Evolutionary conservation across 176 grass and related monocot species (phyloP).

Genomic region (Avena eriantha): DNA sequence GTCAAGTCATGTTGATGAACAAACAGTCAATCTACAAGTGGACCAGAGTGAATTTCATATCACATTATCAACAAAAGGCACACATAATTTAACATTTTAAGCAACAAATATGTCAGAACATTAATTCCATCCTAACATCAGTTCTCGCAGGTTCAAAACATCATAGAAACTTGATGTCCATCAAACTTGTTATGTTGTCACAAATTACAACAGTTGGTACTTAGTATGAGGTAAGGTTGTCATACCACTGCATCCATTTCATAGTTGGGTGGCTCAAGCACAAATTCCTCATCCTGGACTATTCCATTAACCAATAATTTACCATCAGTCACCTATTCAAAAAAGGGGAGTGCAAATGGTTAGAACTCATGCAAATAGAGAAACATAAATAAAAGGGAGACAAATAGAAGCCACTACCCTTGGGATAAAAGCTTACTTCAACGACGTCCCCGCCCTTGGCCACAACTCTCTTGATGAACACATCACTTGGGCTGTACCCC

Average conservation of each 20-base stretch:
- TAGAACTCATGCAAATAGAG: conserved; percentile 22
- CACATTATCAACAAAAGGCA: neutral
- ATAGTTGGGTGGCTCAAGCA: conserved; percentile 84
- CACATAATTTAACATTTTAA: neutral
- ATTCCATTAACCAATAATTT: conserved; percentile 80
- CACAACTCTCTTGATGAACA: conserved; percentile 97
- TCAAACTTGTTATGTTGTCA: conserved; percentile 20
- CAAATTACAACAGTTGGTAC: neutral
- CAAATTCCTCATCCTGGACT: conserved; percentile 80
- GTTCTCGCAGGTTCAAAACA: neutral
- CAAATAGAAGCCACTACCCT: conserved; percentile 51
- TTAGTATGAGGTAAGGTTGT: neutral
- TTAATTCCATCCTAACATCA: neutral
- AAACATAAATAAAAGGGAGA: neutral
- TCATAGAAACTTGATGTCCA: conserved; percentile 8
- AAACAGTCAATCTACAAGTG: neutral
- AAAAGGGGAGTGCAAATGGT: conserved; percentile 2
- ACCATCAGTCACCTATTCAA: conserved; percentile 75
- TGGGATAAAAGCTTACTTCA: conserved; percentile 83
- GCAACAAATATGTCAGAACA: neutral
- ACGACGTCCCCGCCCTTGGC: conserved; percentile 79
- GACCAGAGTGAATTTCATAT: neutral
- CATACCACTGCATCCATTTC: conserved; percentile 76
- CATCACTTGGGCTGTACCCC: conserved; percentile 88
- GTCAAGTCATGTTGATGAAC: neutral